phyloP scores from a whole-genome alignment of 2,329 filamentous ascomycete species.

The Aspergillus ibericus region DNA sequence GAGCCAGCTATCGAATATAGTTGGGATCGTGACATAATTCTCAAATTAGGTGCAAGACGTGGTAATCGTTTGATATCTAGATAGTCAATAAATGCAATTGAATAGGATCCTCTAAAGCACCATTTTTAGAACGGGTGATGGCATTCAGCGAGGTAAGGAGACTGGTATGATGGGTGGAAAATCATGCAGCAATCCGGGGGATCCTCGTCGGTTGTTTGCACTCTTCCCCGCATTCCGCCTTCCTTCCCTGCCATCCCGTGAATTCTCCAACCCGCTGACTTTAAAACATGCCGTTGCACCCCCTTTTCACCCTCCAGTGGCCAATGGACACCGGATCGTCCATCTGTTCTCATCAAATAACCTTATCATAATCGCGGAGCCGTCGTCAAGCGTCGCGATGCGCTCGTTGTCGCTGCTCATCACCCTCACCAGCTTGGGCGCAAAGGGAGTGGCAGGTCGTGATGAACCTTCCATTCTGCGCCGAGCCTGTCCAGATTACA shows the following conservation, averaged over 20 bases:
- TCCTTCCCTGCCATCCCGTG: neutral
- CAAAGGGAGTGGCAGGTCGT: slow-evolving; percentile 16
- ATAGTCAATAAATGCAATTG: neutral
- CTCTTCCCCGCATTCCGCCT: slow-evolving; percentile 17
- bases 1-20: neutral
- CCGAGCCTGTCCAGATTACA: slow-evolving; percentile 66
- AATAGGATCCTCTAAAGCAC: neutral
- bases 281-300: neutral
- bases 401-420: slow-evolving; percentile 15
- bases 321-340: neutral
- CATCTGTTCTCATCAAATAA: neutral
- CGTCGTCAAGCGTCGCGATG: slow-evolving; percentile 5
- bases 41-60: neutral
- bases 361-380: neutral
- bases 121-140: neutral
- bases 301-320: neutral
- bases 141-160: neutral
- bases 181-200: neutral
- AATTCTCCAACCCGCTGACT: neutral
- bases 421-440: slow-evolving; percentile 13
- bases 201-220: neutral
- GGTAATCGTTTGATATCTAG: neutral
- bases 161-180: neutral
- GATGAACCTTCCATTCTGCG: slow-evolving; percentile 32
- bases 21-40: neutral